phyloP scores from a whole-genome alignment of 2,329 filamentous ascomycete species.

The Ascochyta fabae region DNA sequence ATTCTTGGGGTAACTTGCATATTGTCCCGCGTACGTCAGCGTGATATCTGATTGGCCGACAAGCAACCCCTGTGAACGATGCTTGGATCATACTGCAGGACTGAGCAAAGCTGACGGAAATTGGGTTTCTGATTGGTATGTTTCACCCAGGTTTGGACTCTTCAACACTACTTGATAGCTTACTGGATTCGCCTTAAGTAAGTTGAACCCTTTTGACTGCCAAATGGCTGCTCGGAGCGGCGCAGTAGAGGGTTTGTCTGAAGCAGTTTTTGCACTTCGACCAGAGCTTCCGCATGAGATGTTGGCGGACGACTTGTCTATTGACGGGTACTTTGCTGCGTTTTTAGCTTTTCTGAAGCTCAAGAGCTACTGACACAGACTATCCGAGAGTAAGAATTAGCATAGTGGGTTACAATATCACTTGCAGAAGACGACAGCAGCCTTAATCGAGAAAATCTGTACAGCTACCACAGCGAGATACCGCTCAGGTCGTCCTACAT shows the following conservation, averaged over 20 bases:
- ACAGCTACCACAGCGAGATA: conserved; percentile 40
- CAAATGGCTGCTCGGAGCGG: too few species aligned
- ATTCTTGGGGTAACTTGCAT: background rate
- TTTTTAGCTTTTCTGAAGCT: background rate
- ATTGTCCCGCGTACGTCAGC: background rate
- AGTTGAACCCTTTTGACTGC: too few species aligned
- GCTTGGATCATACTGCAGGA: background rate
- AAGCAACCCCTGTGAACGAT: background rate
- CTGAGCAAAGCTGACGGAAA: too few species aligned
- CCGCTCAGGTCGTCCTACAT: conserved; percentile 23
- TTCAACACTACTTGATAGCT: too few species aligned
- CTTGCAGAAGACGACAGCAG: background rate
- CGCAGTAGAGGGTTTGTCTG: too few species aligned
- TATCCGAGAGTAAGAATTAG: background rate
- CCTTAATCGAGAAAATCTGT: conserved; percentile 29
- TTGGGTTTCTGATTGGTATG: too few species aligned
- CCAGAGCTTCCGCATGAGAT: background rate
- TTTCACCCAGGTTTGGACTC: too few species aligned
- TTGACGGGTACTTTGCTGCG: background rate
- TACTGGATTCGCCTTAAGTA: too few species aligned
- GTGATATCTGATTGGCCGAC: conserved; percentile 2
- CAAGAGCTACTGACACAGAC: background rate
- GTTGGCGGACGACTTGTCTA: background rate
- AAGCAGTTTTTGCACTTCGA: too few species aligned
- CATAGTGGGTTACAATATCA: conserved; percentile 3